Base-by-base conservation (phyloP, 2,329 filamentous ascomycete species). In the Lachnellula arida region DNA sequence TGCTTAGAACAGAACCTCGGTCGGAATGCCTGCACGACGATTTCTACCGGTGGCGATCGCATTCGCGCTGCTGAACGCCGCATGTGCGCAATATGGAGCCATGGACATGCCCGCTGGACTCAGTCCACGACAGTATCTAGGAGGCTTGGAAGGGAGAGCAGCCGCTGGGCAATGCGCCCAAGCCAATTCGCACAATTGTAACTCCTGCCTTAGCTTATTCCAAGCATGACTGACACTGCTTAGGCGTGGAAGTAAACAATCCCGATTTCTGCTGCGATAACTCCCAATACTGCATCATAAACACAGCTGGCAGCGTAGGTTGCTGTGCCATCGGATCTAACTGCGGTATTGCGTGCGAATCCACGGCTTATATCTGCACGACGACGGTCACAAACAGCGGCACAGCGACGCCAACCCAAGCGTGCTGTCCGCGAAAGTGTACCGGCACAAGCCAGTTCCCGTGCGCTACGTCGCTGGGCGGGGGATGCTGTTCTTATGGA, bases 401-500 rank as follows among this genome's bases (percentile, higher is more conserved):
- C 34, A 56, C 57, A 5, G 44, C 58, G 4, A 57, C 59, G 15
- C 44, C 60, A 6, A 57, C 63, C 5, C 46, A 60, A 35, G 56
- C 62, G 25, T 75, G 73, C 61, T 71, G 68, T 53, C 42, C 51
- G 1, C 68, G 73, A 52, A n/a, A 43, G n/a, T 75, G 73, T 57
- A 49, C 63, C 2, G 43, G 49, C 6, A 60, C 66, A 2, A 66
- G 63, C 46, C 49, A 57, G 25, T 75, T 67, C 58, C 61, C 60
- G 28, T 75, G 73, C 56, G 64, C 71, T 0, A 22, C 61, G 9
- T 64, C 67, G 11, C 60, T 69, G 22, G 73, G 72, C 37, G 67
- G 65, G 56, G 53, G 54, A 17, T 84, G 81, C 69, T 84, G 81
- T 62, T 52, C 63, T 8, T 79, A 74, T 60, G 76, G 73, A 42